A percentile compares a stretch with the other conserved stretches of the same genome.
Evolutionary conservation across 2,329 filamentous ascomycete genomes (phyloP).

Genomic region (Trichoderma cornu-damae): DNA sequence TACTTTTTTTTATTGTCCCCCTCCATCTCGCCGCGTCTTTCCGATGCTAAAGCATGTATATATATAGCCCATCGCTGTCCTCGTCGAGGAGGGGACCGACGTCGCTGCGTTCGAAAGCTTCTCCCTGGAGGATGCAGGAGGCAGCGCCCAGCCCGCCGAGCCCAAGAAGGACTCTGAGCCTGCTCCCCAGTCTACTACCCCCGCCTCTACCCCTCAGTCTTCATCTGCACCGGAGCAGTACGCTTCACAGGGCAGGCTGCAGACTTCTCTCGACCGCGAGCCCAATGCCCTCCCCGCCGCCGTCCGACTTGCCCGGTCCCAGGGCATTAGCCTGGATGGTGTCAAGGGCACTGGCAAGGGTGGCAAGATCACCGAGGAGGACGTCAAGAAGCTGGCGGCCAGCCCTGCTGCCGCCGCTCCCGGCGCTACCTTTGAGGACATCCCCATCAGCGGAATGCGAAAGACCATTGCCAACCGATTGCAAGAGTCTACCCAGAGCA

Average conservation of each 20-base stretch:
- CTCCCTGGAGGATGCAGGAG: slow-evolving; percentile 83
- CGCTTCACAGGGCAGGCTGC: slow-evolving; percentile 68
- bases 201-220: slow-evolving; percentile 42
- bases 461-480: slow-evolving; percentile 95
- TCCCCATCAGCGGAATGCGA: slow-evolving; percentile 85
- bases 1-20: slow-evolving; percentile 17
- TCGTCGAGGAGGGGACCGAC: slow-evolving; percentile 88
- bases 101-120: slow-evolving; percentile 85
- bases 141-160: slow-evolving; percentile 60
- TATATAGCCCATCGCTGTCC: slow-evolving; percentile 81
- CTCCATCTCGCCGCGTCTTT: slow-evolving; percentile 4
- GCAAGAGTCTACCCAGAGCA: slow-evolving; percentile 79
- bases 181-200: slow-evolving; percentile 53
- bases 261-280: slow-evolving; percentile 79
- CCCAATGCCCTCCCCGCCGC: slow-evolving; percentile 67
- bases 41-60: slow-evolving; percentile 11
- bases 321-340: slow-evolving; percentile 67
- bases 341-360: slow-evolving; percentile 84
- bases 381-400: slow-evolving; percentile 78
- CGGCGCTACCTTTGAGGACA: slow-evolving; percentile 72
- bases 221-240: slow-evolving; percentile 61
- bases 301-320: slow-evolving; percentile 79
- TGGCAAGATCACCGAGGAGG: slow-evolving; percentile 84
- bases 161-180: slow-evolving; percentile 63
- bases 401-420: slow-evolving; percentile 49